Conservation (phyloP, 192 early-diverging fungal genomes). For the Coemansia sp. region DNA sequence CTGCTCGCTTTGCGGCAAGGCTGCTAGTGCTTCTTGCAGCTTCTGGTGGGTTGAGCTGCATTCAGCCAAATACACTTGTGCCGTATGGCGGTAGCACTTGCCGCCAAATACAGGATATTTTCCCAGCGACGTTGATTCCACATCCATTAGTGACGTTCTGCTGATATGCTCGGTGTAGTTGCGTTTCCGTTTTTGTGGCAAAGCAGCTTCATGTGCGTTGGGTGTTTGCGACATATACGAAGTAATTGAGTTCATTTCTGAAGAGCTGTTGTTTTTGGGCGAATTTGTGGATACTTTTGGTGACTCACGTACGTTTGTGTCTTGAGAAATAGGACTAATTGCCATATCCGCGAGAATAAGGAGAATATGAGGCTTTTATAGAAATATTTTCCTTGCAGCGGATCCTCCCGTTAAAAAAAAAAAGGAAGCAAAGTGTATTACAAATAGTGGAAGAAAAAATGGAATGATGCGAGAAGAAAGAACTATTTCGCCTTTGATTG, state of each 20-base stretch:
- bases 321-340: conserved; percentile 10
- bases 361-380: no score
- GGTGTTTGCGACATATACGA: background rate
- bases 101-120: conserved; percentile 50
- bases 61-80: conserved; percentile 49
- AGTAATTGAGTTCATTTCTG: background rate
- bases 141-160: conserved; percentile 11
- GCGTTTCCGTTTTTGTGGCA: conserved; percentile 29
- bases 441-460: background rate
- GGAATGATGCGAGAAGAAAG: background rate
- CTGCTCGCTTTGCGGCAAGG: conserved; percentile 58
- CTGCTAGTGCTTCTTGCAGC: conserved; percentile 58
- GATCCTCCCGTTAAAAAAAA: background rate
- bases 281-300: background rate
- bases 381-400: no score
- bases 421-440: background rate
- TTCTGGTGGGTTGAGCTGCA: conserved; percentile 33
- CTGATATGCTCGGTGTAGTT: conserved; percentile 23
- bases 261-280: background rate
- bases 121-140: conserved; percentile 27
- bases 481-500: no score
- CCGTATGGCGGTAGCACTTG: conserved; percentile 54
- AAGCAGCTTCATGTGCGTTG: background rate
- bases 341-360: conserved; percentile 4
- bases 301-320: background rate